phyloP scores from a whole-genome alignment of 495 filamentous ascomycete genomes.

The Tuber melanosporum region DNA sequence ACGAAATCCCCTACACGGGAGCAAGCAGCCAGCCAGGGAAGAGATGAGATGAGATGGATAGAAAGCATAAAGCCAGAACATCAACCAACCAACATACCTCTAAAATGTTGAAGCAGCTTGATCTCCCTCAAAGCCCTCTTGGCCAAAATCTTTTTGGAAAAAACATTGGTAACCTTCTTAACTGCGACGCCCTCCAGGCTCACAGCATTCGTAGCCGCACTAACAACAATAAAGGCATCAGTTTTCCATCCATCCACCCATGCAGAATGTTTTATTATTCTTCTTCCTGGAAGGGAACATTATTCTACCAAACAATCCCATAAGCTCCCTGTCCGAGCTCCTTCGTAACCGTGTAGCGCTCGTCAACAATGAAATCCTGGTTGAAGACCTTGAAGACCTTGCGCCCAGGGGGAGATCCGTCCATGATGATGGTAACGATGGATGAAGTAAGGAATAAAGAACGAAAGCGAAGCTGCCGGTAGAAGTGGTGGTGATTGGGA shows the following conservation, averaged over 20 bases:
- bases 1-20: not conserved
- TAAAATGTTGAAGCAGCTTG: conserved; percentile 95
- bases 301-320: conserved; percentile 88
- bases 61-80: not conserved
- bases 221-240: conserved; percentile 42
- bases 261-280: not conserved
- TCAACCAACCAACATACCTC: conserved; percentile 50
- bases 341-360: conserved; percentile 97
- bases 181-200: conserved; percentile 95
- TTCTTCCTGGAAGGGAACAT: not conserved
- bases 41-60: not conserved
- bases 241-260: not conserved
- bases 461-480: not conserved
- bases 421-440: conserved; percentile 29
- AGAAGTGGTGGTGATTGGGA: not conserved
- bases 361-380: conserved; percentile 98
- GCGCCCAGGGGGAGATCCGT: conserved; percentile 59
- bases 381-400: conserved; percentile 99
- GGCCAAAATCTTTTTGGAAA: conserved; percentile 99
- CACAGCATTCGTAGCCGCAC: conserved; percentile 84
- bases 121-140: conserved; percentile 97
- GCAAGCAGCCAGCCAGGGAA: not conserved
- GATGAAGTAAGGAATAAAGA: not conserved
- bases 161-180: conserved; percentile 99
- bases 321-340: conserved; percentile 97